Evolutionary conservation across 1,284 basidiomycete species (phyloP), one percentile per base, ranked within the genome.

Genomic region (Ceratobasidium papillatum): DNA sequence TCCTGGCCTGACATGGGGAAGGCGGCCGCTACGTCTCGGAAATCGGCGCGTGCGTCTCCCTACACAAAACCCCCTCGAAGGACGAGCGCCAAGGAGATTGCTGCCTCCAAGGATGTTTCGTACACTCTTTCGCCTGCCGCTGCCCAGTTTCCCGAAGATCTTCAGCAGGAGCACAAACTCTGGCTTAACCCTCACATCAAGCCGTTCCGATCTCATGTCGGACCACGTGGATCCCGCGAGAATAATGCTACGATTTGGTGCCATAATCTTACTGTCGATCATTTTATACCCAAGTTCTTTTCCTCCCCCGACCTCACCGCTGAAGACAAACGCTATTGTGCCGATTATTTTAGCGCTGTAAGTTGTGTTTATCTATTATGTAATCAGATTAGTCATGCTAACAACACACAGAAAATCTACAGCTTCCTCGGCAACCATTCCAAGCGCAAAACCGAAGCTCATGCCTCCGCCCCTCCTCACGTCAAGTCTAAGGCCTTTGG

Each of bases 381-480:
- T 59, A n/a, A 59, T 59, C 30, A 19, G 17, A 30, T 36, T 34
- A 14, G 30, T 59, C 8, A 19, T 36, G 56, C 7, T 3, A 14
- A 19, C 22, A 59, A 59, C 30, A 9, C 56, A 17, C 27, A 59
- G 56, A 32, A 59, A 59, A 59, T 59, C 56, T 59, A 59, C 32
- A 34, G 19, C 56, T 59, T 34, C 56, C 19, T 59, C 32, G 34
- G 17, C 56, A 59, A 59, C 56, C 30, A 22, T 19, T 19, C 11
- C 9, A 59, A 34, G 14, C 56, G 56, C 8, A 17, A 59, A 14
- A 19, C 56, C 14, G 17, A 30, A 3, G 56, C 30, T 8, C n/a
- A 22, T 14, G 34, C 30, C 9, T 32, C 25, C 25, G 27, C 32
- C 3, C 14, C 32, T 32, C 5, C 32, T n/a, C n/a, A n/a, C 30